phyloP scores from a whole-genome alignment of 1,284 basidiomycete genomes.

The Meira miltonrushii region DNA sequence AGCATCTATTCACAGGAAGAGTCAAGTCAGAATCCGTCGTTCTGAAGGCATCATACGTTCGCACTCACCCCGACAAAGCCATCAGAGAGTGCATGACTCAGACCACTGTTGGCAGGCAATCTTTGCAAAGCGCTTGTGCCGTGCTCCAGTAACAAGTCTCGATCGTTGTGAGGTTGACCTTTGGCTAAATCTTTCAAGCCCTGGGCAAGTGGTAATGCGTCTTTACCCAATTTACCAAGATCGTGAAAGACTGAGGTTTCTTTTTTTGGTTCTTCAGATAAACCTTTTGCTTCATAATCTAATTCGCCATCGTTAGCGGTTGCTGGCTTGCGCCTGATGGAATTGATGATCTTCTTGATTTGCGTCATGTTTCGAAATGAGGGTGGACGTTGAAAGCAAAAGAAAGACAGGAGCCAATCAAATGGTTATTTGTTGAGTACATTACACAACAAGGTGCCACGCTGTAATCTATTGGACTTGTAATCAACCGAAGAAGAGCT shows the following conservation, averaged over 20 bases:
- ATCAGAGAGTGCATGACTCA: slow-evolving; percentile 8
- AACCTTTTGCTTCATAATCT: slow-evolving; percentile 16
- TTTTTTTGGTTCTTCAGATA: slow-evolving; percentile 6
- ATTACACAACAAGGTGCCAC: too few relatives aligned
- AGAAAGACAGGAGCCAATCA: too few relatives aligned
- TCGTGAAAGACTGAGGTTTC: slow-evolving; percentile 18
- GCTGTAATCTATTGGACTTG: too few relatives aligned
- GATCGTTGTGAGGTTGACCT: slow-evolving; percentile 9
- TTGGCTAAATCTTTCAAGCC: slow-evolving; percentile 14
- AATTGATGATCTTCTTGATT: slow-evolving; percentile 15
- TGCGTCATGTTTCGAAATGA: neutral
- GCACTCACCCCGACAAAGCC: slow-evolving; percentile 21
- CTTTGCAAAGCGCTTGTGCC: slow-evolving; percentile 28
- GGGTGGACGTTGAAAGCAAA: too few relatives aligned
- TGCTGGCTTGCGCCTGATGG: slow-evolving; percentile 19
- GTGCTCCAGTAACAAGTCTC: slow-evolving; percentile 27
- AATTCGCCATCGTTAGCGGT: slow-evolving; percentile 16
- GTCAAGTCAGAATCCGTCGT: slow-evolving; percentile 57
- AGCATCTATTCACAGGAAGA: slow-evolving; percentile 58
- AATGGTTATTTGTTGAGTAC: too few relatives aligned
- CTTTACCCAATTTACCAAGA: slow-evolving; percentile 17
- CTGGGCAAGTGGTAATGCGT: slow-evolving; percentile 17
- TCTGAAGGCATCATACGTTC: neutral
- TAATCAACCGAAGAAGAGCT: too few relatives aligned
- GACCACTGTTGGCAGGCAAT: slow-evolving; percentile 26